These are phyloP conservation scores for Passiflora organensis DNA, from an alignment of 345 rosid species.

Conservation along the genomic window DNA sequence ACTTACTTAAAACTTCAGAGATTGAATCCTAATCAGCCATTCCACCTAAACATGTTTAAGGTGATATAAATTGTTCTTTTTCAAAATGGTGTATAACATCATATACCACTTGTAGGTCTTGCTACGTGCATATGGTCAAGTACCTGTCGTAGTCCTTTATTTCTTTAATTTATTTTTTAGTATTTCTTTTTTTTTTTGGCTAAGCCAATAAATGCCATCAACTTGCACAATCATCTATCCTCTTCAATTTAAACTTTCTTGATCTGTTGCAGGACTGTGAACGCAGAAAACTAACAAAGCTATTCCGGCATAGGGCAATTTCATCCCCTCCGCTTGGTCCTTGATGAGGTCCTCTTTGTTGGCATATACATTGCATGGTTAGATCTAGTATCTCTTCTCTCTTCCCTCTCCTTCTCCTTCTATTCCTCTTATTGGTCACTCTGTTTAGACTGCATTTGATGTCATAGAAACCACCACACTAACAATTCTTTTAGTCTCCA, in stretches of 20 bases:
- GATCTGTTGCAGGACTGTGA: constrained; percentile 65
- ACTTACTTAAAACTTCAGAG: constrained; percentile 77
- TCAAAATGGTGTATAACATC: too few relatives aligned
- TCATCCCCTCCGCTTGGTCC: constrained; percentile 32
- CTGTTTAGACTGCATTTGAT: neutral
- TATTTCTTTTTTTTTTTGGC: too few relatives aligned
- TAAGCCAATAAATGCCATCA: too few relatives aligned
- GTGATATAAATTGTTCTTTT: constrained; percentile 22
- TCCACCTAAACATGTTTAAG: constrained; percentile 83
- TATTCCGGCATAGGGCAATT: constrained; percentile 51
- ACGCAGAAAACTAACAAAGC: constrained; percentile 63
- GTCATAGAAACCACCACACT: neutral
- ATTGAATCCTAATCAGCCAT: constrained; percentile 61
- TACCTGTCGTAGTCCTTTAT: too few relatives aligned
- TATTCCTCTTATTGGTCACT: neutral
- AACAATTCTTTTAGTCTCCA: neutral
- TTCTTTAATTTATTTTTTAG: too few relatives aligned
- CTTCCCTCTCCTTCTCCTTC: neutral
- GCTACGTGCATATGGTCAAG: too few relatives aligned
- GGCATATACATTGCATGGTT: constrained; percentile 17
- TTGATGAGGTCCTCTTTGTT: constrained; percentile 18
- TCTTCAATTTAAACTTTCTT: too few relatives aligned
- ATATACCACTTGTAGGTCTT: neutral
- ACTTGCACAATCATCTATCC: too few relatives aligned
- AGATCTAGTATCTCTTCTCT: constrained; percentile 8